Evolutionary conservation across 257 asterid species (phyloP), one percentile per base, ranked within the genome.

Genomic region (Linderniella brevidens): DNA sequence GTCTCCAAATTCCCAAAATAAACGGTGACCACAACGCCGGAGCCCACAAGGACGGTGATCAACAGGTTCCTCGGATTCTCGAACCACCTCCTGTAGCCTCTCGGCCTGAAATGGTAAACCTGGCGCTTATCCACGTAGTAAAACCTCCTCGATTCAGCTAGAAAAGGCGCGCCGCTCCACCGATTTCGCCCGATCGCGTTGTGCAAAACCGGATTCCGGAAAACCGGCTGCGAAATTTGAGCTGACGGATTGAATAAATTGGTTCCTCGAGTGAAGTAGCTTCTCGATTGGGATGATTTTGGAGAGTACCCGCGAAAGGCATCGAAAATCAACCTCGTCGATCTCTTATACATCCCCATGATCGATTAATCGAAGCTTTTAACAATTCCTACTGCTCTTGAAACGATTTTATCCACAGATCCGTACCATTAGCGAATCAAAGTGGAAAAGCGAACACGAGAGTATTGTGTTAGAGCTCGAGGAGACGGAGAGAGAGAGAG

Each of bases 1-100:
- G 94, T 71, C 66, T 90, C 93, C 52, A 71, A 59, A 70, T 90
- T 71, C 62, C 98, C 98, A 20, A 65, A 62, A 45, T 85, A 90
- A 0, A 85, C 60, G 38, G 93, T 64, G 14, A 85, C 55, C 11
- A 61, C 84, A 63, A 71, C 46, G 35, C 98, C 98, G 5, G 93
- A 67, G 53, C 88, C 76, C 5, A 90, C 51, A 58, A 79, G 35
- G 50, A 69, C 63, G 15, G 60, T 65, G 14, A 60, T 29, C 4
- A 69, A 48, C 15, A 64, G 58, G 35, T 44, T 57, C 50, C 72
- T 81, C 0, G 93, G 94, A 59, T 78, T 79, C 55, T 77, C 70
- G 46, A 54, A 65, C 93, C 94, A 84, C 36, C 70, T 67, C 0
- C 50, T 67, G 25, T 65, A 76, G 1, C 96, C 98, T 55, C 98